These are phyloP conservation scores for Ganoderma sp. DNA, from an alignment of 1,284 basidiomycete genomes.

Conservation along the genomic window DNA sequence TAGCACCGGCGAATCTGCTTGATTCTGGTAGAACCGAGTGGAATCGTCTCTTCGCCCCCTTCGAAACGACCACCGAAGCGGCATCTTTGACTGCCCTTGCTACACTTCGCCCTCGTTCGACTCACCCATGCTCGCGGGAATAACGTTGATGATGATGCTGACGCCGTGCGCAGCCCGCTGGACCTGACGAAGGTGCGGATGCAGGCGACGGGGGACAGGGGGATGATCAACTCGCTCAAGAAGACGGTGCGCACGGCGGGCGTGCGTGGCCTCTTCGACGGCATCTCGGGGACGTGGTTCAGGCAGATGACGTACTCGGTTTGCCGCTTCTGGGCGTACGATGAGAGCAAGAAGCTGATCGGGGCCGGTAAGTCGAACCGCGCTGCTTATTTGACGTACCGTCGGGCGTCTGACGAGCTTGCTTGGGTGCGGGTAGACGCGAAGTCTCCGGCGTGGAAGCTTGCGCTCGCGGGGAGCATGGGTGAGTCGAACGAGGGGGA, in stretches of 20 bases:
- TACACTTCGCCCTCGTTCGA: too few relatives aligned
- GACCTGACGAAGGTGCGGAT: slow-evolving; percentile 89
- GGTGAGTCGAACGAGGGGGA: slow-evolving; percentile 46
- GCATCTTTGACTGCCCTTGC: too few relatives aligned
- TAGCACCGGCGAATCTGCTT: too few relatives aligned
- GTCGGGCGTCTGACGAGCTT: background rate
- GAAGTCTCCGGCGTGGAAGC: slow-evolving; percentile 78
- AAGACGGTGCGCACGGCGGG: slow-evolving; percentile 79
- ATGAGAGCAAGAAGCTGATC: slow-evolving; percentile 84
- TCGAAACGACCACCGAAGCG: too few relatives aligned
- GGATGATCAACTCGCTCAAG: slow-evolving; percentile 79
- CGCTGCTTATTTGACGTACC: too few relatives aligned
- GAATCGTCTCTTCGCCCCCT: too few relatives aligned
- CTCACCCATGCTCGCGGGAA: too few relatives aligned
- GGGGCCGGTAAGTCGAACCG: slow-evolving; percentile 55
- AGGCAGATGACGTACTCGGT: slow-evolving; percentile 94
- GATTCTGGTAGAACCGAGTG: too few relatives aligned
- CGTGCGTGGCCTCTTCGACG: slow-evolving; percentile 81
- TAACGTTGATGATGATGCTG: background rate
- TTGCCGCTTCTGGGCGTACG: slow-evolving; percentile 93
- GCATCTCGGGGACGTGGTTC: slow-evolving; percentile 87
- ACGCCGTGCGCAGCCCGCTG: slow-evolving; percentile 56
- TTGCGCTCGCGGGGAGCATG: slow-evolving; percentile 83
- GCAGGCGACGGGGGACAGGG: slow-evolving; percentile 87
- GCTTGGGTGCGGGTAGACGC: slow-evolving; percentile 44